Conservation (phyloP, 176 grass and related monocot genomes). For the Raddia distichophylla region DNA sequence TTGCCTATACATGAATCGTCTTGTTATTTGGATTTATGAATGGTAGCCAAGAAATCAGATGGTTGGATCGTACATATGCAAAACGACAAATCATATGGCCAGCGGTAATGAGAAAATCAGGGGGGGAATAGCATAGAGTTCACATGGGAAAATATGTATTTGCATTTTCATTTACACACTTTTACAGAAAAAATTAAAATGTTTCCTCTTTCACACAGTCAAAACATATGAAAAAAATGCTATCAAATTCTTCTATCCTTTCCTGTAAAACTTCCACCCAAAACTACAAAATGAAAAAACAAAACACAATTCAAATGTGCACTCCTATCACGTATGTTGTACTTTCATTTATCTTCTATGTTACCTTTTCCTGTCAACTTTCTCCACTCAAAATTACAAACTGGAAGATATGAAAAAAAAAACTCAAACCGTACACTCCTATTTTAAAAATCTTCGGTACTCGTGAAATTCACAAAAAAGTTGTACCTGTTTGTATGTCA, state of each 20-base stretch:
- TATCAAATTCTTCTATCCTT: slow-evolving; percentile 25
- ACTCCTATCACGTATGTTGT: slow-evolving; percentile 32
- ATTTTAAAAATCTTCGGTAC: slow-evolving; percentile 31
- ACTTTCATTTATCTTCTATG: slow-evolving; percentile 31
- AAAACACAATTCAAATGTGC: slow-evolving; percentile 38
- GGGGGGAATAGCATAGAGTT: neutral
- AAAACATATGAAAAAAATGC: slow-evolving; percentile 36
- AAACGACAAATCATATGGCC: too few relatives aligned
- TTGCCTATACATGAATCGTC: too few relatives aligned
- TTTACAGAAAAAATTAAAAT: slow-evolving; percentile 17
- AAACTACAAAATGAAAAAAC: slow-evolving; percentile 1
- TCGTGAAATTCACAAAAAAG: slow-evolving; percentile 31
- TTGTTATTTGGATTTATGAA: too few relatives aligned
- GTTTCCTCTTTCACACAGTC: slow-evolving; percentile 27
- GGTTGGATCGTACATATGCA: too few relatives aligned
- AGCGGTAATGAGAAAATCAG: neutral
- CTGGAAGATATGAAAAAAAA: neutral
- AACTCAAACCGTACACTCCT: slow-evolving; percentile 45
- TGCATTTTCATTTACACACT: slow-evolving; percentile 25
- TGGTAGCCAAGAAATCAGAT: too few relatives aligned
- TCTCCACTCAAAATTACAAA: slow-evolving; percentile 17
- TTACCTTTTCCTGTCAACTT: slow-evolving; percentile 16
- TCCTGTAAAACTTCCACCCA: slow-evolving; percentile 16
- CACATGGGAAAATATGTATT: neutral
- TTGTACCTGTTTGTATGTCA: slow-evolving; percentile 13